These are phyloP conservation scores for Ganoderma sinense DNA, from an alignment of 1,284 basidiomycete species.

Conservation along the genomic window DNA sequence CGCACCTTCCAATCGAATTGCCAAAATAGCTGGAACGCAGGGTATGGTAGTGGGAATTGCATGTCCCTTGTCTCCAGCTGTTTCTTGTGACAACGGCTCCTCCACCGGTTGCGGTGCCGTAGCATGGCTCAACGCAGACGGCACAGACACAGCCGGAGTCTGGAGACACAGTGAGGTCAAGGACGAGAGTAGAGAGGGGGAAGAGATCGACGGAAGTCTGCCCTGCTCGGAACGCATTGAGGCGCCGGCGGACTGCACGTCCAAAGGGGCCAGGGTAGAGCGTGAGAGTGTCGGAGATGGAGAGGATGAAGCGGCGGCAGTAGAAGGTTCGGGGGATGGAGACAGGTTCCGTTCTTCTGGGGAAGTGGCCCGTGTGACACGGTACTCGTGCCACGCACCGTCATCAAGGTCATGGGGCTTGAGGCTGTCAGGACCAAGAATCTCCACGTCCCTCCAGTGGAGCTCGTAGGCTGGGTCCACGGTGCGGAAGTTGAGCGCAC, in stretches of 20 bases:
- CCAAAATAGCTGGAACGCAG: slow-evolving; percentile 64
- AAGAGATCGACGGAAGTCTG: slow-evolving; percentile 30
- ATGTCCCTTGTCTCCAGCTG: slow-evolving; percentile 34
- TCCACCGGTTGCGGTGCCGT: slow-evolving; percentile 7
- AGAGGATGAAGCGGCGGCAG: slow-evolving; percentile 24
- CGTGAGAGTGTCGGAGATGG: slow-evolving; percentile 29
- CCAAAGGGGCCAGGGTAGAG: slow-evolving; percentile 25
- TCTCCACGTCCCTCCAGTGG: slow-evolving; percentile 55
- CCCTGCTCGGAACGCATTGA: slow-evolving; percentile 11
- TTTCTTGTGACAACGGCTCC: neutral
- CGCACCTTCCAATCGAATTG: slow-evolving; percentile 73
- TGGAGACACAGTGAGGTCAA: slow-evolving; percentile 33
- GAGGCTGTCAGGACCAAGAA: slow-evolving; percentile 58
- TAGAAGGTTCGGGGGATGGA: slow-evolving; percentile 26
- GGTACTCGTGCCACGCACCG: slow-evolving; percentile 44
- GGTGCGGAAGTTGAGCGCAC: slow-evolving; percentile 11
- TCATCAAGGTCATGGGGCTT: slow-evolving; percentile 53
- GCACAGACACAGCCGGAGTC: slow-evolving; percentile 17
- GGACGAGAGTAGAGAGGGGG: slow-evolving; percentile 32
- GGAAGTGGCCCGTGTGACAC: slow-evolving; percentile 22
- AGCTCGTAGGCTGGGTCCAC: slow-evolving; percentile 36
- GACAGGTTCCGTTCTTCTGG: slow-evolving; percentile 27
- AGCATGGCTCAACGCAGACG: slow-evolving; percentile 12
- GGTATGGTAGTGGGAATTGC: slow-evolving; percentile 68
- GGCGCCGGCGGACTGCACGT: slow-evolving; percentile 21